Base-by-base conservation (phyloP, 768 basidiomycete species). In the Leccinum sublutescens region DNA sequence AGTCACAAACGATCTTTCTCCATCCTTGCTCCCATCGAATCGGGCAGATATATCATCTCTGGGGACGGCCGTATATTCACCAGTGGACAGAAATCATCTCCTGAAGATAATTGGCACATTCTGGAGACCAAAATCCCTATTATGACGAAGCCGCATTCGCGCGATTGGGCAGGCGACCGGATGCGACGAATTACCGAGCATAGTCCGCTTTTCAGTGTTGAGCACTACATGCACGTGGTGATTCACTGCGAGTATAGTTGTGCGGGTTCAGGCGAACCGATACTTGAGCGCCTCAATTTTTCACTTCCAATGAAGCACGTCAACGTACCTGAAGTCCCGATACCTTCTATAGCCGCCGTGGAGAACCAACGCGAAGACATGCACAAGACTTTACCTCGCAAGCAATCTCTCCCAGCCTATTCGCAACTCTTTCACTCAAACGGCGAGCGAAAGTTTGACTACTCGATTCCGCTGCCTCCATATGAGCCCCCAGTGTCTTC, bases 371-470 rank as follows among this genome's bases (percentile, higher is more conserved):
- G 49, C 9, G 61, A 53, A 40, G 61, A 62, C 25, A 23, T 49
- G 25, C 64, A 27, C 45, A 67, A 58, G 54, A 55, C 12, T 34
- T 53, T 64, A 10, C 71, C 63, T 27, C 65, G 65, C 53, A 60
- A 68, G 5, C 70, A 72, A 14, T 65, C 64, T 47, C 82, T 91
- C 19, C 92, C 91, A 2, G 81, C 86, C 3, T 93, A 93, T 67
- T 90, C 88, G 5, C 89, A 91, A 63, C 77, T 93, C 19, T 93
- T 86, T 74, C 75, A 92, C 66, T 66, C 77, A 17, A 88, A 89
- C 64, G 91, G 92, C 17, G 86, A 91, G 54, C 80, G 80, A 56
- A 88, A 85, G 74, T 77, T 89, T 52, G 89, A 92, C 66, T 79
- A 82, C 60, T 82, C 81, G n/a, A 65, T 52, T 15, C 86, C 85